Base-by-base conservation (phyloP, 2,329 filamentous ascomycete genomes). In the Sclerotinia glacialis region DNA sequence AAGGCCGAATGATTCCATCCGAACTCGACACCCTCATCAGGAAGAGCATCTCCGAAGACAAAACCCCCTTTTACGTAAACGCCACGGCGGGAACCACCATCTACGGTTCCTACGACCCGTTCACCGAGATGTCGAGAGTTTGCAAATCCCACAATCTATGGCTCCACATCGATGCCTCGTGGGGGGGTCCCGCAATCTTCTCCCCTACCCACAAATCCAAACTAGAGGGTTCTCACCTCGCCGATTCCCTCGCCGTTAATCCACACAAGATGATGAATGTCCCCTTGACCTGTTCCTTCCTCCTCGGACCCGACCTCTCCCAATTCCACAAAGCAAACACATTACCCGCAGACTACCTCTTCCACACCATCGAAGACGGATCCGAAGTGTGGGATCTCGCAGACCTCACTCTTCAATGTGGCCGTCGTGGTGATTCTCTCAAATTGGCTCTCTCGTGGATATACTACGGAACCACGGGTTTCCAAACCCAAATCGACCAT, bases 241-340 rank as follows among this genome's bases (percentile, higher is more conserved):
- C 93, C 12, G 85, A 97, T 78, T 92, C 88, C 18, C 81, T 98
- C 49, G 92, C 93, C 2, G 85, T 97, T 65, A 98, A 96, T 78
- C 93, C 95, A 67, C 95, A 99, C 80, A 98, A 98, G 80, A 98
- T 98, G 95, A 85, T 98, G 76, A 92, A 92, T 67, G 91, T 92
- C 3, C 94, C 95, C 0, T 81, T 96, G 50, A 97, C 93, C 0
- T 98, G 93, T 79, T 93, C 90, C 0, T 97, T 96, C 80, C 84
- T 99, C 5, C 83, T 99, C 16, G 89, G 86, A 0, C 84, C 85
- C 2, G 93, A 98, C 76, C 79, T 96, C 75, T 81, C 83, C 66
- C 80, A 89, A 31, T 96, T 98, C 77, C 90, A 95, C 77, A 81
- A 79, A 56, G 93, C 93, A 16, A 97, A 97, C 79, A 96, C 91